These are phyloP conservation scores for Chaetomiaceae sp. DNA, from an alignment of 2,329 filamentous ascomycete species.

Conservation along the genomic window DNA sequence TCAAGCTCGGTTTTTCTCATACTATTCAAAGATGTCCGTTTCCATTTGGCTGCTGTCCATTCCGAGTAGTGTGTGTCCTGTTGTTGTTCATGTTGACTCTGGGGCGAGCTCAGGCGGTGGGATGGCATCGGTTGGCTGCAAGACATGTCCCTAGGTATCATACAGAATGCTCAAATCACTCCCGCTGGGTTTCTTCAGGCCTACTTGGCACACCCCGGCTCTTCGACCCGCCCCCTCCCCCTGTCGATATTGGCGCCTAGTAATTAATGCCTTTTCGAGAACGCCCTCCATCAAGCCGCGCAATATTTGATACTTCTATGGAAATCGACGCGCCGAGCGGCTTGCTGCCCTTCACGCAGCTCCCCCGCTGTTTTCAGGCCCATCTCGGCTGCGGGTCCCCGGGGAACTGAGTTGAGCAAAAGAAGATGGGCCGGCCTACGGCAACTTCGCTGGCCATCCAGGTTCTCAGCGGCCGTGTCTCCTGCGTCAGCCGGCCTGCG, in stretches of 20 bases:
- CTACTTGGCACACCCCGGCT: background rate
- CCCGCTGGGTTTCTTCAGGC: too few relatives aligned
- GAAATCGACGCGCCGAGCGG: conserved; percentile 11
- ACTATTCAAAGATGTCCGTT: too few relatives aligned
- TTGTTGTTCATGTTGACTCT: too few relatives aligned
- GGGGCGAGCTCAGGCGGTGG: too few relatives aligned
- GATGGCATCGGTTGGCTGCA: too few relatives aligned
- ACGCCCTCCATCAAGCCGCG: background rate
- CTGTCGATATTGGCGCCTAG: conserved; percentile 2
- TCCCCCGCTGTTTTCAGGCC: background rate
- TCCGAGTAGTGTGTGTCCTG: too few relatives aligned
- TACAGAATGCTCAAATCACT: too few relatives aligned
- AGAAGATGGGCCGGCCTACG: too few relatives aligned
- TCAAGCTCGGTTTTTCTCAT: too few relatives aligned
- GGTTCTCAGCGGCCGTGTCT: background rate
- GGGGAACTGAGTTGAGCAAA: background rate
- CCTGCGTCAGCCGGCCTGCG: conserved; percentile 5
- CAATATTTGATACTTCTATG: conserved; percentile 16
- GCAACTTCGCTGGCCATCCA: background rate
- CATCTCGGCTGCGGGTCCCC: conserved; percentile 11
- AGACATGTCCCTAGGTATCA: too few relatives aligned
- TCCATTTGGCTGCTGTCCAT: too few relatives aligned
- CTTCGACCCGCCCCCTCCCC: conserved; percentile 2
- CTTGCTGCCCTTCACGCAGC: conserved; percentile 2
- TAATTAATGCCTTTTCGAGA: conserved; percentile 6